A percentile compares a stretch with the other conserved stretches of the same genome.
Evolutionary conservation across 176 grass and related monocot genomes (phyloP).

Genomic region (Thinopyrum elongatum): DNA sequence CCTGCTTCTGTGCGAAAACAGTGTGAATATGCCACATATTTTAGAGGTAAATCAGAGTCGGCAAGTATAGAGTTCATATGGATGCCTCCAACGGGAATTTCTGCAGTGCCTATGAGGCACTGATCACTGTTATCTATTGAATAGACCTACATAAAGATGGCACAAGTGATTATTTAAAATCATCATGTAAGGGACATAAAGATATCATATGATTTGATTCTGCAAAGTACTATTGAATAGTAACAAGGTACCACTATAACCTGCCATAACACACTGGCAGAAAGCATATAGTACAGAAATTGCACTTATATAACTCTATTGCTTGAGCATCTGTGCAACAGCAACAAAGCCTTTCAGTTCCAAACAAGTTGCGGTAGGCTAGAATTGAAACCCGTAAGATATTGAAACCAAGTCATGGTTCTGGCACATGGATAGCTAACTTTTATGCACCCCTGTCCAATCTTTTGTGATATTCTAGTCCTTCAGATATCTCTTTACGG

Average conservation of each 20-base stretch:
- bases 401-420: no score
- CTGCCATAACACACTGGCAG: not conserved
- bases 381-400: no score
- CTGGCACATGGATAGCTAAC: no score
- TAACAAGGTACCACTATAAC: not conserved
- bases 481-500: no score
- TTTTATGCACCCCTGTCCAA: no score
- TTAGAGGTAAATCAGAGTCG: conserved; percentile 71
- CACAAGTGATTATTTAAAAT: not conserved
- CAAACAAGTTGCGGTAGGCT: no score
- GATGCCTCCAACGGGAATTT: conserved; percentile 97
- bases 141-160: conserved; percentile 60
- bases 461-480: no score
- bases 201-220: not conserved
- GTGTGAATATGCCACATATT: conserved; percentile 96
- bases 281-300: conserved; percentile 2
- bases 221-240: not conserved
- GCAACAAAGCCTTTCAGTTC: not conserved
- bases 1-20: conserved; percentile 97
- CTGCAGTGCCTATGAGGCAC: conserved; percentile 95
- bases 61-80: conserved; percentile 93
- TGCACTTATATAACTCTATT: conserved; percentile 1
- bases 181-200: not conserved
- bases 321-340: conserved; percentile 1
- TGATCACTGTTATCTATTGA: conserved; percentile 87